These are phyloP conservation scores for Datisca glomerata DNA, from an alignment of 306 rosid genomes.

Conservation along the genomic window DNA sequence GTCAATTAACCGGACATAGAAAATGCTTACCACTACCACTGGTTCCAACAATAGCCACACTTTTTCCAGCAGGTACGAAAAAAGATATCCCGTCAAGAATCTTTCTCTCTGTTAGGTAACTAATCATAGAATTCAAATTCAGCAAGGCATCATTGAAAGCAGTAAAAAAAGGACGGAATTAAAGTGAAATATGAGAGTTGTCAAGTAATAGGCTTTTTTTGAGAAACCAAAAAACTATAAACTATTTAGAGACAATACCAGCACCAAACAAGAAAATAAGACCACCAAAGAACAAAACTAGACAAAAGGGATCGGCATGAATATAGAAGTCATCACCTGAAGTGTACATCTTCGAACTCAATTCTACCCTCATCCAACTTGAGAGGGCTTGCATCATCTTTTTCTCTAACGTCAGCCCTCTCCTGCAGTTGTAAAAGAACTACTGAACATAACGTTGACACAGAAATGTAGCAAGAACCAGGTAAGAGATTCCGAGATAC, in stretches of 20 bases:
- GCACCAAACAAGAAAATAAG: not conserved
- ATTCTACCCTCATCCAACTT: slow-evolving; percentile 58
- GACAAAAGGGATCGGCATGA: not conserved
- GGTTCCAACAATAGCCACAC: slow-evolving; percentile 98
- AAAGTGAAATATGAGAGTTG: no score
- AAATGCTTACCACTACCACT: slow-evolving; percentile 99
- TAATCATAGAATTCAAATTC: no score
- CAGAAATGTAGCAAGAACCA: not conserved
- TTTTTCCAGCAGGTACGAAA: slow-evolving; percentile 84
- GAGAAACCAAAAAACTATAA: no score
- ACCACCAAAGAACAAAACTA: not conserved
- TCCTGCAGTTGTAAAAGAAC: slow-evolving; percentile 38
- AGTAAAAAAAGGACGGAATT: not conserved
- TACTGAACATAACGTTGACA: not conserved
- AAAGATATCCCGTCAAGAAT: slow-evolving; percentile 93
- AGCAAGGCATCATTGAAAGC: not conserved
- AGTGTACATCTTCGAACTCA: slow-evolving; percentile 64
- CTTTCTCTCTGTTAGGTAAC: slow-evolving; percentile 76
- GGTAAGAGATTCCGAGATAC: not conserved
- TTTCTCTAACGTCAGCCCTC: slow-evolving; percentile 64
- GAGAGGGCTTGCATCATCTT: slow-evolving; percentile 52
- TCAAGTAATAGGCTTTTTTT: no score
- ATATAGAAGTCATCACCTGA: slow-evolving; percentile 61
- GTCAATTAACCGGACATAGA: no score
- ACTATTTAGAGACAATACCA: no score